These are phyloP conservation scores for Penicillium canescens DNA, from an alignment of 495 filamentous ascomycete species.

Conservation along the genomic window DNA sequence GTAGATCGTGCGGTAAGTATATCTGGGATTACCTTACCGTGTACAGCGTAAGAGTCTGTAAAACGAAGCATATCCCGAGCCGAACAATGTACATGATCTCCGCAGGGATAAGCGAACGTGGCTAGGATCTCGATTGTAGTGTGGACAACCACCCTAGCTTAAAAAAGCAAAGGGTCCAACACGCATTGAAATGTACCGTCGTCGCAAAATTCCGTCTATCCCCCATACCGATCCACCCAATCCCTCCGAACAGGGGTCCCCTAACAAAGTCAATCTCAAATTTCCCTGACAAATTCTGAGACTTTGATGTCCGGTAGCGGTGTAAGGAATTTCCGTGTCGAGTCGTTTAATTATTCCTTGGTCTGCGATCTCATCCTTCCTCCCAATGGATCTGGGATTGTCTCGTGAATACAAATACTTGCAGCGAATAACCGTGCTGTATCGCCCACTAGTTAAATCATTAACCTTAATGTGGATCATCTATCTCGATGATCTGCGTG, in stretches of 20 bases:
- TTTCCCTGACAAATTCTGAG: slow-evolving; percentile 26
- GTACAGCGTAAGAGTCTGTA: not conserved
- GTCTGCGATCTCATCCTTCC: not conserved
- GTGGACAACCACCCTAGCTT: not conserved
- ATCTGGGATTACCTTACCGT: no score
- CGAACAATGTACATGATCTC: slow-evolving; percentile 7
- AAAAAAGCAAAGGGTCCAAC: no score
- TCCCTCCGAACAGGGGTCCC: slow-evolving; percentile 15
- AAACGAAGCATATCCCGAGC: not conserved
- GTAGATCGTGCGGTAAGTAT: no score
- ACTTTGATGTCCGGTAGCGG: slow-evolving; percentile 12
- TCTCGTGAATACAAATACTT: slow-evolving; percentile 5
- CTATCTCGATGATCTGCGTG: not conserved
- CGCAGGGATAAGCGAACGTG: slow-evolving; percentile 14
- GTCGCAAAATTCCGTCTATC: slow-evolving; percentile 1
- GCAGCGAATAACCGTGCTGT: slow-evolving; percentile 3
- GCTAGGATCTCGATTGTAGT: slow-evolving; percentile 18
- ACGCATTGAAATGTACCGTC: not conserved
- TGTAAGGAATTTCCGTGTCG: not conserved
- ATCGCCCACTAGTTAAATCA: slow-evolving; percentile 1
- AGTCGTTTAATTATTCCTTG: no score
- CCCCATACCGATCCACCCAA: not conserved
- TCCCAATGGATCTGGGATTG: slow-evolving; percentile 7
- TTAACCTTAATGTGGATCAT: not conserved
- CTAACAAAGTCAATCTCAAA: slow-evolving; percentile 6